Evolutionary conservation across 2,329 filamentous ascomycete genomes (phyloP).

Genomic region (Periconia digitata): DNA sequence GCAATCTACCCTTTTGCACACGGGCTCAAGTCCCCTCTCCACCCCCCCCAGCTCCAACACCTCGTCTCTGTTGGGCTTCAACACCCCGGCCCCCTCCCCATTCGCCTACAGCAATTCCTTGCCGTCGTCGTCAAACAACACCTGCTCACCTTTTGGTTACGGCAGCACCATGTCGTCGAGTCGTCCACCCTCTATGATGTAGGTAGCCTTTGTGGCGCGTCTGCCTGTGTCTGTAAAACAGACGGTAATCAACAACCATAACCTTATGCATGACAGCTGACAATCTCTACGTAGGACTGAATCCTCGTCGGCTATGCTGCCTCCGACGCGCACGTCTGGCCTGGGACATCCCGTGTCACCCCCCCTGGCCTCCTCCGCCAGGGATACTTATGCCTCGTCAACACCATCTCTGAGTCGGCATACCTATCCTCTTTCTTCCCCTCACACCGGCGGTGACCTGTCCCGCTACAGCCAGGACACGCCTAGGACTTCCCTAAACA

Average conservation of each 20-base stretch:
- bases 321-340: slow-evolving; percentile 45
- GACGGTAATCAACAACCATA: slow-evolving; percentile 4
- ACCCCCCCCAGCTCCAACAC: slow-evolving; percentile 55
- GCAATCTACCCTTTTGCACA: slow-evolving; percentile 56
- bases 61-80: slow-evolving; percentile 30
- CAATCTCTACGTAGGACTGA: slow-evolving; percentile 45
- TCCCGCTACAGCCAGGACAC: slow-evolving; percentile 41
- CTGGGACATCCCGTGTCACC: slow-evolving; percentile 46
- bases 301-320: slow-evolving; percentile 51
- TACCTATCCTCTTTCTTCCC: slow-evolving; percentile 29
- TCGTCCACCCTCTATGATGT: slow-evolving; percentile 49
- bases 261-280: slow-evolving; percentile 43
- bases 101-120: not conserved
- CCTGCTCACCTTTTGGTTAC: slow-evolving; percentile 46
- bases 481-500: slow-evolving; percentile 37
- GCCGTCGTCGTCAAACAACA: not conserved
- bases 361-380: slow-evolving; percentile 38
- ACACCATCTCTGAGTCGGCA: slow-evolving; percentile 41
- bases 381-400: slow-evolving; percentile 50
- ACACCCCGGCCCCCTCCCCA: not conserved
- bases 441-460: slow-evolving; percentile 34
- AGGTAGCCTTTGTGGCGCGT: slow-evolving; percentile 43
- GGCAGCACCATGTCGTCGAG: slow-evolving; percentile 39
- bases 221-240: slow-evolving; percentile 32
- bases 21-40: slow-evolving; percentile 57